Evolutionary conservation across 2,329 filamentous ascomycete genomes (phyloP).

Genomic region (Didymella segeticola): DNA sequence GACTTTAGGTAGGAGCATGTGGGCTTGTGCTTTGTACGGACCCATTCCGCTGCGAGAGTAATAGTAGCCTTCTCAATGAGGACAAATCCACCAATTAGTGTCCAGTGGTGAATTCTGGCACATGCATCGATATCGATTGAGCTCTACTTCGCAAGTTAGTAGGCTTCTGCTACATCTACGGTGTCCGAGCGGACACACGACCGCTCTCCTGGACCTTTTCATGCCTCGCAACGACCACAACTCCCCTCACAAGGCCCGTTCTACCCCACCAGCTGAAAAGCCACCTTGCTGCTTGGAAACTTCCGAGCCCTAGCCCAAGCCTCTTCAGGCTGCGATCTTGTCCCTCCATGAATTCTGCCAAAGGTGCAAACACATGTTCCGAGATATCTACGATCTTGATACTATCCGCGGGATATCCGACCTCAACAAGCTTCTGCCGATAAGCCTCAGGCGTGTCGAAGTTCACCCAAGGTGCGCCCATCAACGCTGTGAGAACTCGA

Average conservation of each 20-base stretch:
- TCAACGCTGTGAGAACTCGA: slow-evolving; percentile 54
- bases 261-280: slow-evolving; percentile 54
- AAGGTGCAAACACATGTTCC: slow-evolving; percentile 59
- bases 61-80: too few relatives aligned
- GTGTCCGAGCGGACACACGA: too few relatives aligned
- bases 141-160: too few relatives aligned
- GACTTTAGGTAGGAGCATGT: not conserved
- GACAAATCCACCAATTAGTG: too few relatives aligned
- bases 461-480: slow-evolving; percentile 58
- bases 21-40: too few relatives aligned
- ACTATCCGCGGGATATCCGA: slow-evolving; percentile 54
- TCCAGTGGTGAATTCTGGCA: too few relatives aligned
- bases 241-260: slow-evolving; percentile 48
- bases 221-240: slow-evolving; percentile 50
- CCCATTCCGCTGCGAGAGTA: too few relatives aligned
- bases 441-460: slow-evolving; percentile 59
- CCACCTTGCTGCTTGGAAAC: slow-evolving; percentile 40
- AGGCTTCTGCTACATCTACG: too few relatives aligned
- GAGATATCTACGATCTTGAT: slow-evolving; percentile 61
- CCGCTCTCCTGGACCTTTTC: too few relatives aligned
- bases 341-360: slow-evolving; percentile 55
- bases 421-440: slow-evolving; percentile 52
- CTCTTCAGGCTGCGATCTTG: slow-evolving; percentile 44
- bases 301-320: slow-evolving; percentile 49
- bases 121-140: too few relatives aligned